These are phyloP conservation scores for Suillus cothurnatus DNA, from an alignment of 768 basidiomycete genomes.

Conservation along the genomic window DNA sequence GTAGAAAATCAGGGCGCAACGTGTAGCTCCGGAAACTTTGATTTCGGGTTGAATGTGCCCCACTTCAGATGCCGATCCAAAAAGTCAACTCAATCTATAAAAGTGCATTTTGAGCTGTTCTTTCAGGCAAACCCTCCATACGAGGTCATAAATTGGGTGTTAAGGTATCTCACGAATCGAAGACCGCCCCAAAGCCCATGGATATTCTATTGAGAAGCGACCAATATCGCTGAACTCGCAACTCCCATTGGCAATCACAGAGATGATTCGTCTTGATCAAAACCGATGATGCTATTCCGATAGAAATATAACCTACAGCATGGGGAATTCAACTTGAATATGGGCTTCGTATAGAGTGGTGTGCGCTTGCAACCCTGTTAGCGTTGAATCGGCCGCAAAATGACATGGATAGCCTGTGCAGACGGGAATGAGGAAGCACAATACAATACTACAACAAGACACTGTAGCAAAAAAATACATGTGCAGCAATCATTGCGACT, in stretches of 20 bases:
- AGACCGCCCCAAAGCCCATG: neutral
- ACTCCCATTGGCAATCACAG: neutral
- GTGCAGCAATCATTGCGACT: constrained; percentile 45
- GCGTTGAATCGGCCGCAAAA: neutral
- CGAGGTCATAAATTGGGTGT: no score
- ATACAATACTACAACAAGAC: neutral
- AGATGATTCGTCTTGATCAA: neutral
- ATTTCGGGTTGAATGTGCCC: neutral
- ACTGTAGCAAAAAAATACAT: neutral
- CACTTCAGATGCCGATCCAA: no score
- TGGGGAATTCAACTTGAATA: neutral
- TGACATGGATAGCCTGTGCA: neutral
- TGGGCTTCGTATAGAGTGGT: neutral
- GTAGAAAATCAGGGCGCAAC: neutral
- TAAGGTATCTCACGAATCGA: neutral
- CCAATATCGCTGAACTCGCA: neutral
- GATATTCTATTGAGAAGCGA: neutral
- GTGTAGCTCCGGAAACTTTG: neutral
- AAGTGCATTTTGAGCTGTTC: no score
- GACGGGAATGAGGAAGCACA: neutral
- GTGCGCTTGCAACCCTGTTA: neutral
- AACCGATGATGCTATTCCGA: neutral
- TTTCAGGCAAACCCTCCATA: no score
- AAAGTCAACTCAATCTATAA: no score
- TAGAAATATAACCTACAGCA: neutral